Percentiles rank a stretch among this genome's conserved stretches.
Evolutionary conservation across 2,329 filamentous ascomycete genomes (phyloP).

Genomic region (Helotiales sp.): DNA sequence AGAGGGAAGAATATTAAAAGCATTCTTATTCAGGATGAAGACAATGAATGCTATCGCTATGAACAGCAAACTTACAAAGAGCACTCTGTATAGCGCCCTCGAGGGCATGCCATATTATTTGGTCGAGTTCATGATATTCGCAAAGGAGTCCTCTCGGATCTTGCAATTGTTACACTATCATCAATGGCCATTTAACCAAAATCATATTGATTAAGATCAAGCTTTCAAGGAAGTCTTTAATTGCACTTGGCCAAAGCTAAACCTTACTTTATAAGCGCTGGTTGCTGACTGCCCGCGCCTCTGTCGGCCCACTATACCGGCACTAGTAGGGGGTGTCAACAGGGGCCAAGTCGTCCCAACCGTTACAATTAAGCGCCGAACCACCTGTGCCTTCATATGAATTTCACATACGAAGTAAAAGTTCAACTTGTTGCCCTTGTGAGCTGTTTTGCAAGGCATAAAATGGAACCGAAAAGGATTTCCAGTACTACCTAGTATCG

Average conservation of each 20-base stretch:
- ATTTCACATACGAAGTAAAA: background rate
- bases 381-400: background rate
- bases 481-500: too few relatives aligned
- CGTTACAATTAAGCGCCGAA: too few relatives aligned
- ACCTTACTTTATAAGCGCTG: background rate
- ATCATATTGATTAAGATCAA: background rate
- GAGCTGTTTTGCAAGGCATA: background rate
- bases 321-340: background rate
- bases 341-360: too few relatives aligned
- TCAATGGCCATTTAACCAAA: background rate
- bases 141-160: background rate
- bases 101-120: background rate
- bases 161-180: background rate
- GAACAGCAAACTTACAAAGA: background rate
- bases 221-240: background rate
- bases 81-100: background rate
- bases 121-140: background rate
- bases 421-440: too few relatives aligned
- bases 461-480: background rate
- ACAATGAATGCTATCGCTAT: background rate
- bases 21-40: background rate
- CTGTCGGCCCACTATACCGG: background rate
- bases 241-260: background rate
- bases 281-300: background rate
- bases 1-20: constrained; percentile 1